Base-by-base conservation (phyloP, 345 rosid genomes). In the Trapa bicornis region DNA sequence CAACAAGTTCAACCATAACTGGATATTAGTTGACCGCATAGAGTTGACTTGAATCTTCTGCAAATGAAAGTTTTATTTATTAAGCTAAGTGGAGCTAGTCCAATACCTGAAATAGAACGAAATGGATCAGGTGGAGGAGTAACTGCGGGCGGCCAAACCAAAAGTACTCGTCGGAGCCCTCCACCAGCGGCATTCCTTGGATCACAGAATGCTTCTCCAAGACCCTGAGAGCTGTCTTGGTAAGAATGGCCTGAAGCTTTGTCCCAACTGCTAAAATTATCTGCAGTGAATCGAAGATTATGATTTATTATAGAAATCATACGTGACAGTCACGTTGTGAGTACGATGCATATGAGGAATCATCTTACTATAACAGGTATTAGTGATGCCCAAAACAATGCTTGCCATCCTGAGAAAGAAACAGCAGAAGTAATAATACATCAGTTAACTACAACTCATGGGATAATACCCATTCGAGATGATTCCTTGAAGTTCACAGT, bases 171-270 rank as follows among this genome's bases (percentile, higher is more conserved):
- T 94, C 93, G 15, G 96, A 91, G 75, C 83, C 97, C 78, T 89
- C 87, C 67, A 94, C 99, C 65, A 89, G 97, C 6, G 97, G 99
- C 66, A 94, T 87, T 60, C 99, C 99, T 77, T 94, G 99, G 32
- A 94, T 96, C 38, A 94, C 96, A 0, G 97, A 91, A 47, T 94
- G 99, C 72, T 77, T 84, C 61, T 94, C 97, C 0, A 79, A 68
- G 64, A 91, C 89, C 64, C 89, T 93, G 1, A 91, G 80, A 65
- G 96, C 97, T 97, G 91, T 91, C 75, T 81, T 87, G 15, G 89
- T 81, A 80, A 94, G 77, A 58, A 91, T 79, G 5, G 85, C 85
- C 75, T 94, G 97, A 67, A 94, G 97, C 78, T 91, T 77, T 47
- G 99, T 91, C 48, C 97, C 99, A 8, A 94, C 82, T 6, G 91